Conservation (phyloP, 2,329 filamentous ascomycete genomes). For the Alternaria arbusti region DNA sequence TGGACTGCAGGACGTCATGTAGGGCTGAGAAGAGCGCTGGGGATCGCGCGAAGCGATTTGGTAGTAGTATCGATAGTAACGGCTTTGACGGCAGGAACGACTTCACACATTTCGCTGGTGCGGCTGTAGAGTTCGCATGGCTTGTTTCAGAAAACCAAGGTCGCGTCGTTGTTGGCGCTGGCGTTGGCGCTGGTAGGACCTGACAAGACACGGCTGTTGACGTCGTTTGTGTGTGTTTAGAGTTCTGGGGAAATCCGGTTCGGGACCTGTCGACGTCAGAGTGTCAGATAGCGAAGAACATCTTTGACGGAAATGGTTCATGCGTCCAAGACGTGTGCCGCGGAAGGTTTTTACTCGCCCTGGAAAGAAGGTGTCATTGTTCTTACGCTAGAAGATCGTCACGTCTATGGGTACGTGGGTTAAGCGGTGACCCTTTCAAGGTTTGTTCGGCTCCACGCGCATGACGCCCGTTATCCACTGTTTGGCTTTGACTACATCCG, state of each 20-base stretch:
- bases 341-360: neutral
- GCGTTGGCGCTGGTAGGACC: neutral
- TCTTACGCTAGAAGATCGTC: neutral
- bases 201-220: neutral
- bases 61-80: constrained; percentile 10
- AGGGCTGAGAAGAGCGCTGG: constrained; percentile 6
- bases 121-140: neutral
- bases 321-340: neutral
- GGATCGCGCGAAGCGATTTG: neutral
- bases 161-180: neutral
- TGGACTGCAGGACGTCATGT: constrained; percentile 6
- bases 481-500: neutral
- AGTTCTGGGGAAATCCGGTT: neutral
- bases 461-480: neutral
- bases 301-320: neutral
- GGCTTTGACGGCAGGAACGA: neutral
- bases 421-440: neutral
- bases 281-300: neutral
- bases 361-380: neutral
- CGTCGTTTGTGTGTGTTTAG: neutral
- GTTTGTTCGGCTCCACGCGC: neutral
- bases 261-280: neutral
- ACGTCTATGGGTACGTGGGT: neutral
- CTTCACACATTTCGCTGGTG: neutral
- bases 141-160: neutral